Evolutionary conservation across 2,329 filamentous ascomycete species (phyloP), one percentile per base, ranked within the genome.

Genomic region (Thielaviopsis musarum): DNA sequence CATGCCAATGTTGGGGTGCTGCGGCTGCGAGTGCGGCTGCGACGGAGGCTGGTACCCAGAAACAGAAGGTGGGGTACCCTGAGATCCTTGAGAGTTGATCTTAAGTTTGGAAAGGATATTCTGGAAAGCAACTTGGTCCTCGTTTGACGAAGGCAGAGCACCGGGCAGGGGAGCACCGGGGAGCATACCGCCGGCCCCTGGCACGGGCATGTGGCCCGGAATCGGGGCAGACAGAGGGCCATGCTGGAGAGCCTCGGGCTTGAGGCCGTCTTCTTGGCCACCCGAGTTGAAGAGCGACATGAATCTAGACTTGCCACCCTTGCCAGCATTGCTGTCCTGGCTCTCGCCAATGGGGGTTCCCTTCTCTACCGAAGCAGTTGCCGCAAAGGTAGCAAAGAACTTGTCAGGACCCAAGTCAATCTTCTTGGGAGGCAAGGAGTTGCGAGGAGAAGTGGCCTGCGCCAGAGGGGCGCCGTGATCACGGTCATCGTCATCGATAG

Each of bases 111-210:
- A 81, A 41, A 95, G 75, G 53, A 96, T 80, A 52, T 84, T 81
- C 64, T 89, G 82, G 70, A 96, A 95, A 1, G 89, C 91, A 69
- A 90, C 86, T 70, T 89, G 88, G 66, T 95, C 91, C 57, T 83
- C 80, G 63, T 12, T 75, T 72, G 21, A 70, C 64, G 54, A 45
- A 71, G 70, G 58, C 70, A 68, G 10, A 67, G 63, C 4, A 63
- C 55, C 52, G 51, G 52, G 52, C 12, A 53, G 24, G 2, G 48
- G 52, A 41, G 24, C 57, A 48, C 57, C 57, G 21, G 58, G 51
- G 34, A 57, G 48, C 57, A 62, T 62, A 26, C 56, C 30, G 30
- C 55, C 55, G 22, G 49, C 41, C 15, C 55, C 55, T 7, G 56
- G 60, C 17, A 59, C 28, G 9, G 61, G 57, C 41, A 48, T 41